Evolutionary conservation across 495 filamentous ascomycete species (phyloP).

Genomic region (Daldinia bambusicola): DNA sequence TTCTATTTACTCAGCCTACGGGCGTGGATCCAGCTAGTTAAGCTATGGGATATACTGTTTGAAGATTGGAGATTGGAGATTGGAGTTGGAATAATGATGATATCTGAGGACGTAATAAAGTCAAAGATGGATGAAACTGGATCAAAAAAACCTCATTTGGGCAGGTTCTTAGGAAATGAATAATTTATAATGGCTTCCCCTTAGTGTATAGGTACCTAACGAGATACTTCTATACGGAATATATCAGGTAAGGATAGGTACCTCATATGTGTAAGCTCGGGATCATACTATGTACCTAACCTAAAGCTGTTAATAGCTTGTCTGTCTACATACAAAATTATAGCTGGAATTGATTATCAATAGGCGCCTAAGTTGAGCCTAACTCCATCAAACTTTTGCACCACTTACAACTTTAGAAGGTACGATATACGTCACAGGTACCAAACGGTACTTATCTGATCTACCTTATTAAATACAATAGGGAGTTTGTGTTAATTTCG

Average conservation of each 20-base stretch:
- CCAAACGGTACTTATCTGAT: neutral
- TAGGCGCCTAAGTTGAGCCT: neutral
- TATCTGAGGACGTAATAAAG: neutral
- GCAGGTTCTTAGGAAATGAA: neutral
- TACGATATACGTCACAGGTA: no score
- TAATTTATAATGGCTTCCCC: neutral
- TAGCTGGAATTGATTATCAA: no score
- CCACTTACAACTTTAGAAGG: slow-evolving; percentile 20
- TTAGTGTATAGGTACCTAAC: no score
- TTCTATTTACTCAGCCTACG: no score
- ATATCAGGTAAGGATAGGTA: no score
- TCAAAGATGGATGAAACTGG: neutral
- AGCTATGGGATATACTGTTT: slow-evolving; percentile 7
- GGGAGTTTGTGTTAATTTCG: neutral
- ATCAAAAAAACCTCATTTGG: neutral
- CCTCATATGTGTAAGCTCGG: no score
- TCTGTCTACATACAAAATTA: no score
- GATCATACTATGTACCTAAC: no score
- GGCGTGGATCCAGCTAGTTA: no score
- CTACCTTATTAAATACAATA: neutral
- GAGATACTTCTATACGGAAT: no score
- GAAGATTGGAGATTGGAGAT: neutral
- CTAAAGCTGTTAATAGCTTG: no score
- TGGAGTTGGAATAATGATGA: slow-evolving; percentile 20
- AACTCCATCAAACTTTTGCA: slow-evolving; percentile 29